phyloP scores from a whole-genome alignment of 2,329 filamentous ascomycete species.

The Ophiocordyceps robertsii region DNA sequence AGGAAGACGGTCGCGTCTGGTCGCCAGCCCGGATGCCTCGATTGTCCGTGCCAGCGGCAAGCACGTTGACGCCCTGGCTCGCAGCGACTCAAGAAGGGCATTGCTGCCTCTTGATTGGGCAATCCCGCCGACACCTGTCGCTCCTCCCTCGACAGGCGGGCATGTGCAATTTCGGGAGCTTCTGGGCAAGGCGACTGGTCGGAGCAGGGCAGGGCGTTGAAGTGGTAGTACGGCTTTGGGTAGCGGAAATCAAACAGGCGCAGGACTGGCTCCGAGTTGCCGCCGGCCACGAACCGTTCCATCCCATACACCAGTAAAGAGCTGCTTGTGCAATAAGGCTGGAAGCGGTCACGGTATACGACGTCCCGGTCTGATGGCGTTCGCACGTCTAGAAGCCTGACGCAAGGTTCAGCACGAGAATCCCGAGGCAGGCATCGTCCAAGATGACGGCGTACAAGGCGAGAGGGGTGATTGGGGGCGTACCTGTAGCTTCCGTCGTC shows the following conservation, averaged over 20 bases:
- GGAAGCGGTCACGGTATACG: slow-evolving; percentile 39
- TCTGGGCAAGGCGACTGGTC: slow-evolving; percentile 1
- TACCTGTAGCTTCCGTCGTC: slow-evolving; percentile 35
- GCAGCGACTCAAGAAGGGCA: slow-evolving; percentile 14
- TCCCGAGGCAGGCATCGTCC: too few species aligned
- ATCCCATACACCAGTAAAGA: slow-evolving; percentile 35
- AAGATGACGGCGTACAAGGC: neutral
- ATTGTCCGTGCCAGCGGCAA: slow-evolving; percentile 36
- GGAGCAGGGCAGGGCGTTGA: slow-evolving; percentile 32
- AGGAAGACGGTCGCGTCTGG: slow-evolving; percentile 36
- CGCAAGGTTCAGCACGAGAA: neutral
- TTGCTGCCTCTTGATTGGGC: neutral
- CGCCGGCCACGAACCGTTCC: slow-evolving; percentile 37
- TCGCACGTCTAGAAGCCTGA: slow-evolving; percentile 33
- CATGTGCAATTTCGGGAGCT: neutral
- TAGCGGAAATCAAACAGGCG: slow-evolving; percentile 43
- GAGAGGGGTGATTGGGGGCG: neutral
- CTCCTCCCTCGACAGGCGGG: neutral
- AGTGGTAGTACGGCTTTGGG: slow-evolving; percentile 33
- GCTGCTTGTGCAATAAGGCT: slow-evolving; percentile 30
- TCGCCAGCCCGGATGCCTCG: slow-evolving; percentile 27
- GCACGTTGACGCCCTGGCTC: slow-evolving; percentile 14
- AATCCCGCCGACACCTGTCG: neutral
- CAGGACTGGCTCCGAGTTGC: slow-evolving; percentile 26
- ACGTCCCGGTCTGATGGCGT: slow-evolving; percentile 31